These are phyloP conservation scores for Podila epicladia DNA, from an alignment of 192 early-diverging fungal species.

Conservation along the genomic window DNA sequence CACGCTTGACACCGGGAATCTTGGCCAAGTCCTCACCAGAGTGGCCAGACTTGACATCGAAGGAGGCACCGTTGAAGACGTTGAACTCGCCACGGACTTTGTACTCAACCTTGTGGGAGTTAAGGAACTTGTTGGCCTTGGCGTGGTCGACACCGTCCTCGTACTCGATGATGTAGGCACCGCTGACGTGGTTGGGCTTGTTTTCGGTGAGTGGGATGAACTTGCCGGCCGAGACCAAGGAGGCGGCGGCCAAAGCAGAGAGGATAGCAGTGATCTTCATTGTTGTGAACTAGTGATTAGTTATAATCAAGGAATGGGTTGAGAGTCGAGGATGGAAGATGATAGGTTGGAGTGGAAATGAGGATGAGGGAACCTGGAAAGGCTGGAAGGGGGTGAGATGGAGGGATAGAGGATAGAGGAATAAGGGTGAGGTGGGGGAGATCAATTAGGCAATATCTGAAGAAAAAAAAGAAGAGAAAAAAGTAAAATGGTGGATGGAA, in stretches of 20 bases:
- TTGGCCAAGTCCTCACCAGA: conserved; percentile 35
- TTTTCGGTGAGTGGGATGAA: not conserved
- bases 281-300: not conserved
- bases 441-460: not conserved
- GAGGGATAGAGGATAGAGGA: not conserved
- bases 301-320: not conserved
- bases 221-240: not conserved
- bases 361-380: not conserved
- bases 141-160: conserved; percentile 1
- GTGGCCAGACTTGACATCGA: conserved; percentile 38
- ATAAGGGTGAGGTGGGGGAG: not conserved
- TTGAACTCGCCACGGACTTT: conserved; percentile 51
- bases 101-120: conserved; percentile 3
- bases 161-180: conserved; percentile 2
- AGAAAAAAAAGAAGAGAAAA: not conserved
- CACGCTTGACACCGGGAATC: conserved; percentile 44
- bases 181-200: not conserved
- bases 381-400: not conserved
- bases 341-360: not conserved
- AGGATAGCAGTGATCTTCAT: not conserved
- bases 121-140: conserved; percentile 5
- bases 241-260: not conserved
- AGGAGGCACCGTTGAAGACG: conserved; percentile 54
- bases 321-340: not conserved
- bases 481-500: not conserved